These are phyloP conservation scores for Talaromyces sp. DNA, from an alignment of 2,329 filamentous ascomycete species.

Conservation along the genomic window DNA sequence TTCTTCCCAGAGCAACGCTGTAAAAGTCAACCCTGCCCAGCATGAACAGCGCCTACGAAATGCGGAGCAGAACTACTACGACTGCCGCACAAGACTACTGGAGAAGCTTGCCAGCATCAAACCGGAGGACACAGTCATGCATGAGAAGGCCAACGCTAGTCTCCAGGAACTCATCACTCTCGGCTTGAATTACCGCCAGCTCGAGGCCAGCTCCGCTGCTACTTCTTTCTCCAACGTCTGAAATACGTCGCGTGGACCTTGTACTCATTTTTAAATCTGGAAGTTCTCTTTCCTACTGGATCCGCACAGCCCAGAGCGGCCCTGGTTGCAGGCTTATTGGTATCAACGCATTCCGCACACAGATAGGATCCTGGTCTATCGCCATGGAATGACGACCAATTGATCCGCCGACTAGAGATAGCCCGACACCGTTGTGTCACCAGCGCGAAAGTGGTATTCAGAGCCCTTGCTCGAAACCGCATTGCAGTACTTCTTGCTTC, in stretches of 20 bases:
- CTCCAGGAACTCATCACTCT: slow-evolving; percentile 44
- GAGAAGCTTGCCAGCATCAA: slow-evolving; percentile 40
- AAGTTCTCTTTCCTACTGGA: not conserved
- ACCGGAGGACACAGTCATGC: slow-evolving; percentile 40
- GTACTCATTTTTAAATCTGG: not conserved
- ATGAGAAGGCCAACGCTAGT: slow-evolving; percentile 45
- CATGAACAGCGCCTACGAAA: slow-evolving; percentile 41
- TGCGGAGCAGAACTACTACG: slow-evolving; percentile 42
- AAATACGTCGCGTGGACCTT: slow-evolving; percentile 14
- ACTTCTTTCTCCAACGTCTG: slow-evolving; percentile 34
- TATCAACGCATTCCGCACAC: not conserved
- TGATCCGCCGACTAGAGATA: not conserved
- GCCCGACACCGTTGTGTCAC: not conserved
- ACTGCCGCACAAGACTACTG: slow-evolving; percentile 39
- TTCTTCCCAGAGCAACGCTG: slow-evolving; percentile 34
- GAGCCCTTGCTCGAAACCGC: not conserved
- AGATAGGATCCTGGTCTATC: not conserved
- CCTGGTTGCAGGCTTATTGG: not conserved
- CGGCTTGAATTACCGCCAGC: slow-evolving; percentile 42
- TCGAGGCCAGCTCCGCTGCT: slow-evolving; percentile 41
- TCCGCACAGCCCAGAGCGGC: not conserved
- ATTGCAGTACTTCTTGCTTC: slow-evolving; percentile 3
- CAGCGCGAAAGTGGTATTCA: slow-evolving; percentile 2
- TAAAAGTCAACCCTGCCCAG: slow-evolving; percentile 32
- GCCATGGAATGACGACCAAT: not conserved